Base-by-base conservation (phyloP, 2,329 filamentous ascomycete species). In the Neophaeococcomyces mojaviensis region DNA sequence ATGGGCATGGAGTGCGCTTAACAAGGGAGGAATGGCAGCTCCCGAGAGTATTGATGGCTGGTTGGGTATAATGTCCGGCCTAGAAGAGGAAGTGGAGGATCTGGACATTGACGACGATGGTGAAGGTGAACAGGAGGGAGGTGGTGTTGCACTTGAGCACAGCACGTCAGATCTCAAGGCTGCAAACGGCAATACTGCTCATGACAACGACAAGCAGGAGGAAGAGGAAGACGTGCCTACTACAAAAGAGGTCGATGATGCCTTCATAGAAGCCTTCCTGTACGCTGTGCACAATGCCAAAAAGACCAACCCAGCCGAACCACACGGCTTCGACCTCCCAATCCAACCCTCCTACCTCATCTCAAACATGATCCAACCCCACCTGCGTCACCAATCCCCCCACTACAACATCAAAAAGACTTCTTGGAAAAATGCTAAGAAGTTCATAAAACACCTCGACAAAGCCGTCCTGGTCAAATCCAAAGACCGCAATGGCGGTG, bases 401-500 rank as follows among this genome's bases (percentile, higher is more conserved):
- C 77, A 70, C 49, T 73, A 81, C 43, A 77, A 81, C 53, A 81
- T 84, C 62, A 84, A 84, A 58, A 84, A 84, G 64, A 81, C 79
- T 2, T 80, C 76, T 50, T 84, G 78, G 77, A 84, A 84, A 64
- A 84, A 77, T 50, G 73, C 81, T 49, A 81, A 79, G 58, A 84
- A 82, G 54, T 84, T 84, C 59, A 75, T 84, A 63, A 84, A 84
- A 55, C 68, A 76, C 44, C 67, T 85, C 8, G 80, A 84, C 60
- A 84, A 84, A 61, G 67, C 77, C 39, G 61, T 69, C 15, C 65
- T 84, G n/a, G 62, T 82, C 54, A 82, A 80, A 56, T 73, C 72
- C 37, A 84, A 84, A 59, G 81, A 84, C 40, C 72, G 77, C 30
- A 77, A 74, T 50, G 78, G 78, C 3, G 75, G 79, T 30, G 81